Base-by-base conservation (phyloP, 768 basidiomycete genomes). In the Lentinula lateritia region DNA sequence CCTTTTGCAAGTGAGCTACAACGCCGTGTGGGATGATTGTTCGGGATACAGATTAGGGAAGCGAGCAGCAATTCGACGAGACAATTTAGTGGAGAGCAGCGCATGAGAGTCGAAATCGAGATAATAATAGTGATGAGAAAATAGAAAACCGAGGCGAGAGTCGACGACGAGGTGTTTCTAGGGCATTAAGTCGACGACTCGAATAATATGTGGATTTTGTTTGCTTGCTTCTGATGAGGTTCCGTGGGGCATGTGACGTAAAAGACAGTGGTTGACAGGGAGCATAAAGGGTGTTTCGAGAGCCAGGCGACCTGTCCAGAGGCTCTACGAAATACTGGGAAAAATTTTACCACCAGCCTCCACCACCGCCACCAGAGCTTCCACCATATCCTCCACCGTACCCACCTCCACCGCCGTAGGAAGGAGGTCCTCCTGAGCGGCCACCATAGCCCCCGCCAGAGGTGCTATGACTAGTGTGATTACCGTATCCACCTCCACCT, bases 1-100 rank as follows among this genome's bases (percentile, higher is more conserved):
- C 58, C 39, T 39, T 39, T 18, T 36, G 54, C 23, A 15, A 50
- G 50, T 39, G 36, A 50, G 62, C 62, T 60, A 60, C 58, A 53
- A 52, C 42, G 58, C 35, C 62, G 58, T 61, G 50, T 32, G 59
- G 59, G 63, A 60, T 52, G 59, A 52, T 5, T 35, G 2, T 38
- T 20, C 32, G 34, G 15, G 64, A 52, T 52, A 66, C 64, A 66
- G 57, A 66, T 62, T 64, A 64, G 67, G 6, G 71, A 72, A 43
- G 52, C 59, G 59, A 60, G 59, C 59, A 60, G 50, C 50, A 60
- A 52, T 16, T 80, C 79, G 82, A 83, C 80, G 76, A 77, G 78
- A 77, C 75, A 74, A 76, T 73, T 67, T 72, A 66, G 71, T 41
- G 23, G 81, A 84, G 83, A 86, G 85, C 83, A 86, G 85, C 83